phyloP scores from a whole-genome alignment of 2,329 filamentous ascomycete species.

The Apiospora aurea region DNA sequence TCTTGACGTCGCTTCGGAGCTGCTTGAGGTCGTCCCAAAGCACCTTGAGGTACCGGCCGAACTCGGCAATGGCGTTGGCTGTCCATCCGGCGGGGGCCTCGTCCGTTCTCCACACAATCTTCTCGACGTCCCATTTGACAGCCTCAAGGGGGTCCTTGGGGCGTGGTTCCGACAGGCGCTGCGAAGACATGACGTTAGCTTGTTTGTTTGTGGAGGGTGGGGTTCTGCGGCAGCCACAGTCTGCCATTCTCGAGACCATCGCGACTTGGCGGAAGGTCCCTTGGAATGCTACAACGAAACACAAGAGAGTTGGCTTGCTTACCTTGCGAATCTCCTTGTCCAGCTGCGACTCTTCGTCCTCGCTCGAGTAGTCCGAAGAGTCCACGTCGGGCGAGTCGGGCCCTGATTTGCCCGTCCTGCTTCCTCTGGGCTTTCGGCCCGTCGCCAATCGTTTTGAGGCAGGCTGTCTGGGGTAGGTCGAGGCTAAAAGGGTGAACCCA shows the following conservation, averaged over 20 bases:
- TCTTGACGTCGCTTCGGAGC: constrained; percentile 50
- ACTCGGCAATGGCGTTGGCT: constrained; percentile 57
- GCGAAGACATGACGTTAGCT: constrained; percentile 29
- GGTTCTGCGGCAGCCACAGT: too few relatives aligned
- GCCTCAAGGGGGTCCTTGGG: constrained; percentile 36
- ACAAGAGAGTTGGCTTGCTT: neutral
- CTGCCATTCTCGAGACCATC: too few relatives aligned
- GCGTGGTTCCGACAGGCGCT: constrained; percentile 28
- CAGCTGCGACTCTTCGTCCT: constrained; percentile 25
- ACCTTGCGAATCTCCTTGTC: constrained; percentile 27
- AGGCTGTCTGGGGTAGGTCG: neutral
- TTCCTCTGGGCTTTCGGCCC: neutral
- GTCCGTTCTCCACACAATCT: constrained; percentile 36
- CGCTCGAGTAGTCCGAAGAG: constrained; percentile 22
- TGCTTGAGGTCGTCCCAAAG: constrained; percentile 57
- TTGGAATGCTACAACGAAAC: too few relatives aligned
- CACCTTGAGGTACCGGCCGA: constrained; percentile 57
- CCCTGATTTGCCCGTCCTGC: neutral
- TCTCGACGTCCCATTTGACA: constrained; percentile 38
- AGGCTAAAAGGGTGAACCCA: neutral
- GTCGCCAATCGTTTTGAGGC: neutral
- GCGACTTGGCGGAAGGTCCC: too few relatives aligned
- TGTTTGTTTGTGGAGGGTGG: too few relatives aligned
- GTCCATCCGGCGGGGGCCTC: constrained; percentile 47
- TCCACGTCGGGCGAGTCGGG: constrained; percentile 21